Evolutionary conservation across 1,284 basidiomycete species (phyloP).

Genomic region (Ganoderma multipileum): DNA sequence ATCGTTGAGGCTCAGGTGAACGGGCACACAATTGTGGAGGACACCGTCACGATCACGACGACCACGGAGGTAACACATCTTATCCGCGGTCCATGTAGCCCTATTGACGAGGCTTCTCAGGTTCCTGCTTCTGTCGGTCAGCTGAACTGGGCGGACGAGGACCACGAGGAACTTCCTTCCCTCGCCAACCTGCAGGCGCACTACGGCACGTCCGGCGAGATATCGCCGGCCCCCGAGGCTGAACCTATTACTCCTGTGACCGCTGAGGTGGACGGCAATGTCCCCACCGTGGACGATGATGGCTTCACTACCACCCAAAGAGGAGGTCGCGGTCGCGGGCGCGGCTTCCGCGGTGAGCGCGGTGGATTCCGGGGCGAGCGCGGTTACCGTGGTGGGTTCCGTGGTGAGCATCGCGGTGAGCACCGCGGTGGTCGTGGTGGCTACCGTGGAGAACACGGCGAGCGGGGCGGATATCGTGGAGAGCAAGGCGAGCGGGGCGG

Average conservation of each 20-base stretch:
- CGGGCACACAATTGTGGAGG: slow-evolving; percentile 36
- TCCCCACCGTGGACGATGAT: slow-evolving; percentile 56
- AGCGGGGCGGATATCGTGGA: slow-evolving; percentile 44
- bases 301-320: slow-evolving; percentile 61
- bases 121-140: slow-evolving; percentile 44
- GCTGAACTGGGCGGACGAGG: slow-evolving; percentile 56
- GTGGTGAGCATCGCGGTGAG: slow-evolving; percentile 35
- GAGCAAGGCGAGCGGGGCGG: slow-evolving; percentile 40
- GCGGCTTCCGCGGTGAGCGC: slow-evolving; percentile 41
- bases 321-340: slow-evolving; percentile 44
- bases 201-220: slow-evolving; percentile 47
- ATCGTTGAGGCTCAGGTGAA: slow-evolving; percentile 34
- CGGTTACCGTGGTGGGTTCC: slow-evolving; percentile 34
- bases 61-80: slow-evolving; percentile 35
- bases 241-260: slow-evolving; percentile 38
- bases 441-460: slow-evolving; percentile 42
- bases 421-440: slow-evolving; percentile 39
- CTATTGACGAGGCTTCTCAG: slow-evolving; percentile 19
- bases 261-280: slow-evolving; percentile 21
- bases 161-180: slow-evolving; percentile 49
- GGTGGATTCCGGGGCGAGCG: slow-evolving; percentile 33
- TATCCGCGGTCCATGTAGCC: not conserved
- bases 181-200: slow-evolving; percentile 49
- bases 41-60: slow-evolving; percentile 35
- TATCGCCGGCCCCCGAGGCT: slow-evolving; percentile 51